Evolutionary conservation across 1,284 basidiomycete genomes (phyloP), one percentile per base, ranked within the genome.

Genomic region (Volvariella volvacea): DNA sequence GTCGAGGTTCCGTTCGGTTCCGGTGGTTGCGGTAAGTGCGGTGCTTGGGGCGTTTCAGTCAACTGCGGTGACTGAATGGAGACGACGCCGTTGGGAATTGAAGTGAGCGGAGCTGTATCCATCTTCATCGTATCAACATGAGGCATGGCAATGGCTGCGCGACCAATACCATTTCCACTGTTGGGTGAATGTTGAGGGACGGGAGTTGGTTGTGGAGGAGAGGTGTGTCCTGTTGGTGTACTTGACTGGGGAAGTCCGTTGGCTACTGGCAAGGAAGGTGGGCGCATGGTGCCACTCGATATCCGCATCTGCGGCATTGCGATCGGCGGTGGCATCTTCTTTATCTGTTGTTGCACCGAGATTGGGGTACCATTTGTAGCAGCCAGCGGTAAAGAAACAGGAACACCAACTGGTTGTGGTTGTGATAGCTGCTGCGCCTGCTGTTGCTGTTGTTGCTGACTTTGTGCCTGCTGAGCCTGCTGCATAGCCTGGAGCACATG

Each of bases 261-360:
- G 25, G 52, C 40, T 7, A 52, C 45, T 21, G 60, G 51, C 2
- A 60, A 43, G 12, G 51, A 48, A 2, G 73, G 67, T 1, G 75
- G 72, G 15, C 72, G 74, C 60, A 75, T 76, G 30, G 63, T 71
- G 44, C 71, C 74, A 32, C 71, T 74, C 0, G 77, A 76, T 30
- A 78, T 75, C 22, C 79, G 73, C 62, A 78, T 68, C 41, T 76
- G 77, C 1, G 76, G 73, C 3, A 74, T 57, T 0, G 64, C 59
- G 12, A 61, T 56, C 3, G 78, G 72, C 1, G 78, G 72, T 1
- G 73, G 65, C 67, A 71, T 70, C 59, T 70, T 74, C 64, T 80
- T 81, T 48, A 80, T 58, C 41, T 75, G 76, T 15, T 76, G 67
- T 45, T 72, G 73, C 57, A 78, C 67, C 1, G 77, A 63, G 9